Percentiles rank a stretch among this genome's conserved stretches.
Conservation (phyloP, 805 yeast species). For the Candida khao-thaluensis region DNA sequence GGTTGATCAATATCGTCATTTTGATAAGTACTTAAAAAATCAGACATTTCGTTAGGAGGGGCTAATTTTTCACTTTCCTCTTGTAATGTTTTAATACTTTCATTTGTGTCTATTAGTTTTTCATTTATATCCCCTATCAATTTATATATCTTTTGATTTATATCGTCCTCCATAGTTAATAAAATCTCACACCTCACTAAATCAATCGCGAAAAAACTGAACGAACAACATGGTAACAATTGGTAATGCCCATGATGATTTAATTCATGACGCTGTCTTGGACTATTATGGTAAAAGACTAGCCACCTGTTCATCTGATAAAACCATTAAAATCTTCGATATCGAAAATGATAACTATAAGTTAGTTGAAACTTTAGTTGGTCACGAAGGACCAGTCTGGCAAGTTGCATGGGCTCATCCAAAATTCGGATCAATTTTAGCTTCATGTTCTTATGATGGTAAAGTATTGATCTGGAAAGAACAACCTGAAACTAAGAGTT, state of each 20-base stretch:
- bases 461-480: constrained; percentile 94
- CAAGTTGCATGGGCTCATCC: constrained; percentile 99
- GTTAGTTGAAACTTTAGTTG: constrained; percentile 78
- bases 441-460: constrained; percentile 95
- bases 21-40: background rate
- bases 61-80: constrained; percentile 20
- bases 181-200: background rate
- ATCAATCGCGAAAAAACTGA: constrained; percentile 3
- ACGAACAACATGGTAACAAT: constrained; percentile 62
- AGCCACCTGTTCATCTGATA: constrained; percentile 96
- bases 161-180: constrained; percentile 16
- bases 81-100: constrained; percentile 20
- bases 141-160: constrained; percentile 11
- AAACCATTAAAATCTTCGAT: constrained; percentile 91
- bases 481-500: constrained; percentile 68
- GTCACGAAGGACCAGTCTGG: constrained; percentile 99
- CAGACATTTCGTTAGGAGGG: constrained; percentile 15
- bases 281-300: constrained; percentile 95
- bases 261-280: constrained; percentile 94
- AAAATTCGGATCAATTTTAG: constrained; percentile 90
- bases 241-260: constrained; percentile 87
- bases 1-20: constrained; percentile 6
- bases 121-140: constrained; percentile 7
- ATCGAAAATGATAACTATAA: constrained; percentile 82
- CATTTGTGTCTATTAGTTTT: constrained; percentile 14